Conservation (phyloP, 345 rosid species). For the Brassica incana region DNA sequence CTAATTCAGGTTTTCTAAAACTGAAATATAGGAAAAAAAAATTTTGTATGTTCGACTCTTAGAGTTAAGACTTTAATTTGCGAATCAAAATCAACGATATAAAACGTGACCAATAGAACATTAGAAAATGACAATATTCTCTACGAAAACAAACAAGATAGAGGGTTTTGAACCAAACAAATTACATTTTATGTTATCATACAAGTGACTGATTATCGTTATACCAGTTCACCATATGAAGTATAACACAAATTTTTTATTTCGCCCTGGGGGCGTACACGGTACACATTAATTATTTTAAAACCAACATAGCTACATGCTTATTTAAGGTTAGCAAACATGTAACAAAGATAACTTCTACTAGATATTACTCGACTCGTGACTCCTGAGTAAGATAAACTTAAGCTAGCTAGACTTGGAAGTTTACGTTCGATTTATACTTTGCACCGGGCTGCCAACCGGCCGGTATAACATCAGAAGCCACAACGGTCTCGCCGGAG, state of each 20-base stretch:
- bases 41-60: no score
- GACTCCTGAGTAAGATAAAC: background rate
- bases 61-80: background rate
- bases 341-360: background rate
- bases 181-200: no score
- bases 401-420: conserved; percentile 14
- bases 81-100: background rate
- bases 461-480: conserved; percentile 52
- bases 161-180: no score
- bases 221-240: no score
- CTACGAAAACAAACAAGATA: no score
- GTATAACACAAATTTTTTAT: no score
- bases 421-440: conserved; percentile 55
- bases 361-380: background rate
- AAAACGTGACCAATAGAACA: no score
- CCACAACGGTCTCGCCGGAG: conserved; percentile 41
- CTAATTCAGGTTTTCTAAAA: background rate
- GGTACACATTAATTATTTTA: background rate
- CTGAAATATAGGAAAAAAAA: background rate
- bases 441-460: conserved; percentile 57
- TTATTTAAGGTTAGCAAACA: no score
- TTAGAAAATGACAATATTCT: no score
- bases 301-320: background rate
- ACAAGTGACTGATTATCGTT: no score
- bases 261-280: no score